Conservation (phyloP, 202 grass and related monocot genomes). For the Digitaria exilis region DNA sequence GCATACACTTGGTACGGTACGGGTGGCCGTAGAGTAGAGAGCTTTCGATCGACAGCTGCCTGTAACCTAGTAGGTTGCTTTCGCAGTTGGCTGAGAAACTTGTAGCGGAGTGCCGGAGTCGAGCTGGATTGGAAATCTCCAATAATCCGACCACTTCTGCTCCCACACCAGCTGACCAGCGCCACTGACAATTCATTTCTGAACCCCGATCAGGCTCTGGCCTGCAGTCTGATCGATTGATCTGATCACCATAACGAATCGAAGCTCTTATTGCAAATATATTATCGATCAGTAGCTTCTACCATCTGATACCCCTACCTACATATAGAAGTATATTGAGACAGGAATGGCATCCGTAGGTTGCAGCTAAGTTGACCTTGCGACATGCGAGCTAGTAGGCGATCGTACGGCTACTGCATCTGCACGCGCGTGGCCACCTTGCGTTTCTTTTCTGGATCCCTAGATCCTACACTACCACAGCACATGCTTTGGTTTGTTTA, state of each 20-base stretch:
- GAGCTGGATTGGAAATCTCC: constrained; percentile 19
- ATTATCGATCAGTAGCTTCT: constrained; percentile 2
- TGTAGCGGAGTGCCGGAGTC: background rate
- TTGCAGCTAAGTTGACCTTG: constrained; percentile 52
- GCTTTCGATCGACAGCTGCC: background rate
- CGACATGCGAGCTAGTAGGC: background rate
- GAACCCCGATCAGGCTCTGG: constrained; percentile 26
- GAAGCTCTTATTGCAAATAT: background rate
- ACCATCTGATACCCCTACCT: background rate
- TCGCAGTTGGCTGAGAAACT: background rate
- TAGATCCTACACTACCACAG: background rate
- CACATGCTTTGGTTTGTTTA: constrained; percentile 34
- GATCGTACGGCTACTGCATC: background rate
- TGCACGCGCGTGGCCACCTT: background rate
- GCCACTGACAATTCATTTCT: constrained; percentile 4
- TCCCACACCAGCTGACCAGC: background rate
- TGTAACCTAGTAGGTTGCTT: background rate
- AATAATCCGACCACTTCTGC: constrained; percentile 18
- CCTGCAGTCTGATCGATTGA: background rate
- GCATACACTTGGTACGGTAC: background rate
- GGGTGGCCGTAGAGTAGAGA: background rate
- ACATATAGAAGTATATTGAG: background rate
- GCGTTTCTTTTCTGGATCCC: background rate
- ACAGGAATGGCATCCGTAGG: background rate
- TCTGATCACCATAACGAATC: constrained; percentile 27